Percentiles rank a stretch among this genome's conserved stretches.
Conservation (phyloP, 208 protist species). For the Naegleria lovaniensis region DNA sequence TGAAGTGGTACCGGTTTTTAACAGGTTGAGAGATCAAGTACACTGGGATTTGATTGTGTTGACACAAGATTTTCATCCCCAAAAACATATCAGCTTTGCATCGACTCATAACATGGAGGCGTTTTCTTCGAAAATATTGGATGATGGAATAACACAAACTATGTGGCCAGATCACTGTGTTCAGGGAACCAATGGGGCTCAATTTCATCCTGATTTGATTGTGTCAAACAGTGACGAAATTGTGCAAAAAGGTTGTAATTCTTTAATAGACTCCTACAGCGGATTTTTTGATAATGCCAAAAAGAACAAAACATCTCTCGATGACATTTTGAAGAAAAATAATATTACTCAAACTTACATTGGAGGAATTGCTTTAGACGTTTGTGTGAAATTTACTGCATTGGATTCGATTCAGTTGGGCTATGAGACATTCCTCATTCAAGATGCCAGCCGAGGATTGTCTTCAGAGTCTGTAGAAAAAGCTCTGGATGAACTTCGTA, state of each 20-base stretch:
- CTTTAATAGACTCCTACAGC: conserved; percentile 44
- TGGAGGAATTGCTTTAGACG: conserved; percentile 48
- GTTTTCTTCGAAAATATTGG: not conserved
- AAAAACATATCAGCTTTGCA: conserved; percentile 55
- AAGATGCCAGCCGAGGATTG: conserved; percentile 37
- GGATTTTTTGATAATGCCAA: conserved; percentile 47
- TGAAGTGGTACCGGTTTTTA: conserved; percentile 43
- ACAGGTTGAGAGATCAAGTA: conserved; percentile 33
- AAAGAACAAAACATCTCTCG: conserved; percentile 34
- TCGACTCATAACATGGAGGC: conserved; percentile 35
- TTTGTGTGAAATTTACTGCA: conserved; percentile 46
- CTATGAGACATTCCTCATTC: conserved; percentile 41
- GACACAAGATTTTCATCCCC: conserved; percentile 58
- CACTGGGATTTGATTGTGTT: conserved; percentile 52
- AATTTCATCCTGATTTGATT: conserved; percentile 48
- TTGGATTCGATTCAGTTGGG: conserved; percentile 39
- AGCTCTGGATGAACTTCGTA: not conserved
- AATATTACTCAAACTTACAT: conserved; percentile 36
- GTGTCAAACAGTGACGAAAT: conserved; percentile 32
- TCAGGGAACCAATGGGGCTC: conserved; percentile 42
- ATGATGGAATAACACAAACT: conserved; percentile 36
- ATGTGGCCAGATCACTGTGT: conserved; percentile 66
- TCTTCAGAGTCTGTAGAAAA: not conserved
- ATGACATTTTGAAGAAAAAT: conserved; percentile 31
- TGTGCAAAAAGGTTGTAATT: conserved; percentile 44